Evolutionary conservation across 2,329 filamentous ascomycete genomes (phyloP).

Genomic region (Xylariaceae sp.): DNA sequence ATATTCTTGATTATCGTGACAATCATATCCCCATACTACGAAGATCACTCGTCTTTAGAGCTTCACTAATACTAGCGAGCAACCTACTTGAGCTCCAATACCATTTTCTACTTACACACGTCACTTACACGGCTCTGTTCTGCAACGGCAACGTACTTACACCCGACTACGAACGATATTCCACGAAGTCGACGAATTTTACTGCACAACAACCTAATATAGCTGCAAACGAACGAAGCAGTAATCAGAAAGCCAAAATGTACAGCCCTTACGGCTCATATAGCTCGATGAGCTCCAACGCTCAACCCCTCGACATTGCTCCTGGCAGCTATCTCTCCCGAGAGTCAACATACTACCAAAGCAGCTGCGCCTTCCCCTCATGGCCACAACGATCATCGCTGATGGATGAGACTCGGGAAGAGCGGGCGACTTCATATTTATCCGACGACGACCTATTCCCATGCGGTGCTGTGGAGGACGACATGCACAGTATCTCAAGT

Average conservation of each 20-base stretch:
- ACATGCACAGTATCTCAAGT: constrained; percentile 43
- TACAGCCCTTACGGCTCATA: constrained; percentile 35
- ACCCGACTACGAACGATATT: neutral
- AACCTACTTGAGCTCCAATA: constrained; percentile 3
- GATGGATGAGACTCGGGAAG: constrained; percentile 21
- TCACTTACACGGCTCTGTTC: neutral
- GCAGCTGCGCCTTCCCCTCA: constrained; percentile 40
- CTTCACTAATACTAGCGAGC: constrained; percentile 14
- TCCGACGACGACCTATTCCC: constrained; percentile 63
- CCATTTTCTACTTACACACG: neutral
- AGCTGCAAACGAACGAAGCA: constrained; percentile 4
- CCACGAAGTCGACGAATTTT: constrained; percentile 4
- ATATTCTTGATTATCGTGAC: constrained; percentile 21
- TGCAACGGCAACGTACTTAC: too few relatives aligned
- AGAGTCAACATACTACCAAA: constrained; percentile 25
- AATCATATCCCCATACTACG: constrained; percentile 10
- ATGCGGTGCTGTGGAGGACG: constrained; percentile 47
- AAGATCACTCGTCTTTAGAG: constrained; percentile 12
- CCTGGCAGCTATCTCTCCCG: constrained; percentile 28
- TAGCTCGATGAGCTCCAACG: constrained; percentile 33
- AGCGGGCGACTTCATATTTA: constrained; percentile 52
- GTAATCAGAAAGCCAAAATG: constrained; percentile 18
- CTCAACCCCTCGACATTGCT: constrained; percentile 33
- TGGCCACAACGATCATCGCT: constrained; percentile 40
- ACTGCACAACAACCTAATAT: constrained; percentile 8